Evolutionary conservation across 2,329 filamentous ascomycete species (phyloP).

Genomic region (Aspergillus neoniger): DNA sequence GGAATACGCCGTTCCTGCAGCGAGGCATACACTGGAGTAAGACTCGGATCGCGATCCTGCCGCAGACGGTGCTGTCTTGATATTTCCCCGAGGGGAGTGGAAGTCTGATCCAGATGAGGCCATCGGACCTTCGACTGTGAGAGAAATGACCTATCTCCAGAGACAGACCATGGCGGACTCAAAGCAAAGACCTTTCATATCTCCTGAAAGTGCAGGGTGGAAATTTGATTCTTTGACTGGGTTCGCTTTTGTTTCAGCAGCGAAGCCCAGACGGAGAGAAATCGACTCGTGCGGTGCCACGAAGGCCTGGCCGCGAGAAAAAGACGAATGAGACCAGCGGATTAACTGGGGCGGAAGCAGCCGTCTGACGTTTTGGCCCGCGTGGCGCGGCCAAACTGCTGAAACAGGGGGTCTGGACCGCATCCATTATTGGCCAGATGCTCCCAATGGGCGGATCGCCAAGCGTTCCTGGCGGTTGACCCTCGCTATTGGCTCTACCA

Average conservation of each 20-base stretch:
- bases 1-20: neutral
- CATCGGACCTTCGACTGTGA: neutral
- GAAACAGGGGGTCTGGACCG: slow-evolving; percentile 3
- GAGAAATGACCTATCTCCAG: neutral
- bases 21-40: neutral
- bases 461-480: neutral
- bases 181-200: neutral
- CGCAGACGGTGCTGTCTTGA: neutral
- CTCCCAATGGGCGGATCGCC: neutral
- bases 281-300: slow-evolving; percentile 1
- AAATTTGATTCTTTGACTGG: neutral
- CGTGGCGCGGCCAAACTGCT: slow-evolving; percentile 1
- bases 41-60: neutral
- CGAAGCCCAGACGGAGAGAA: neutral
- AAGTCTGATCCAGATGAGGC: neutral
- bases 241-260: neutral
- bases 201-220: no score
- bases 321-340: neutral
- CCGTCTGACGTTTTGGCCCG: slow-evolving; percentile 12
- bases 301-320: slow-evolving; percentile 2
- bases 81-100: no score
- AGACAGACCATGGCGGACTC: neutral
- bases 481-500: neutral
- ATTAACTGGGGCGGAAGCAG: slow-evolving; percentile 5
- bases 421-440: neutral